Evolutionary conservation across 2,329 filamentous ascomycete species (phyloP), one percentile per base, ranked within the genome.

Genomic region (Fusarium pseudograminearum): DNA sequence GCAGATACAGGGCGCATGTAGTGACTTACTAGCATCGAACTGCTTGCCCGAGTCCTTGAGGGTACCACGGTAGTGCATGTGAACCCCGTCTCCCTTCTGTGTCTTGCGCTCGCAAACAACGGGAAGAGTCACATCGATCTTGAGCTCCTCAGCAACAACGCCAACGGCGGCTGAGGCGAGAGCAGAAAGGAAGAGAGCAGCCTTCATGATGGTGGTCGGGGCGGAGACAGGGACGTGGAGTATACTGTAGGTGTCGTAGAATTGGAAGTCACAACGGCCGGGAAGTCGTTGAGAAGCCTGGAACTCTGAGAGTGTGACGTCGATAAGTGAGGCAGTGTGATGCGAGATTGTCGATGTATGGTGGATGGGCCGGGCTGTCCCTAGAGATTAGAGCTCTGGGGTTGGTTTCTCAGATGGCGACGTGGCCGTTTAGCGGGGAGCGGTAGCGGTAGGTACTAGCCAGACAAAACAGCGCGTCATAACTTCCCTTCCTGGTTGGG

Each of bases 51-150:
- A 88, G 53, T 83, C 83, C 67, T 89, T 86, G 33, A 98, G 87
- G 3, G 91, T 96, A 74, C 95, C 95, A 58, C 87, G 87, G 85
- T 98, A 98, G 84, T 98, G 94, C 76, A 98, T 93, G 57, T 90
- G 85, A 77, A 98, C 89, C 69, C 85, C 89, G 83, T 98, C 94
- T 72, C 93, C 93, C 67, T 86, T 88, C 76, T 87, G 76, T 18
- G 89, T 92, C 83, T 93, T 94, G 80, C 93, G 90, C 52, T 89
- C 88, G 85, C 94, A 98, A 73, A 93, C 88, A 69, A 92, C 91
- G 28, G 87, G 83, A 62, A 89, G 85, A 53, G 90, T 92, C 72
- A 93, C 89, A 71, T 97, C 89, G 78, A 97, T 92, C 80, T 92
- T 87, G 73, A 97, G 88, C 73, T 91, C 67, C 63, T 83, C 83